Conservation (phyloP, 495 filamentous ascomycete genomes). For the Podospora appendiculata region DNA sequence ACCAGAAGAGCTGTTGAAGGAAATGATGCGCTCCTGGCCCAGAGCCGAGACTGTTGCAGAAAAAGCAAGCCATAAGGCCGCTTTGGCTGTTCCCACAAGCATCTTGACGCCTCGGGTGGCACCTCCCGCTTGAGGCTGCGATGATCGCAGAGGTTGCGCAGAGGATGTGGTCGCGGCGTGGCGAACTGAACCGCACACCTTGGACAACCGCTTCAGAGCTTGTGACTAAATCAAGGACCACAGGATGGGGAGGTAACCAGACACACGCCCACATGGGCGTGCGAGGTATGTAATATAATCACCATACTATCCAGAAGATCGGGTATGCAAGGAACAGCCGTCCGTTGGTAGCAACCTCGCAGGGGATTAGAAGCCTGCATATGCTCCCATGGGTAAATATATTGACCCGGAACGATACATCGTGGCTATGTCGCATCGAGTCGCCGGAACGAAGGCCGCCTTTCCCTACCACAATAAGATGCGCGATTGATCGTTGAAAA, state of each 20-base stretch:
- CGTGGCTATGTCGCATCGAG: constrained; percentile 9
- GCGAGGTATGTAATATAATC: constrained; percentile 8
- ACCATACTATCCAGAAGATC: constrained; percentile 4
- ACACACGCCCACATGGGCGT: not conserved
- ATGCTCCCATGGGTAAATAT: constrained; percentile 19
- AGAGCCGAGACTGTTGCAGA: constrained; percentile 33
- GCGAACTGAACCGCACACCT: not conserved
- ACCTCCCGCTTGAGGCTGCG: not conserved
- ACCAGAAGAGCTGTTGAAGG: constrained; percentile 30
- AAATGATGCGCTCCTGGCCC: constrained; percentile 50
- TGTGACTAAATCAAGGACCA: not conserved
- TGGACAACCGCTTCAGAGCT: not conserved
- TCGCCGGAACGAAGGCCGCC: constrained; percentile 8
- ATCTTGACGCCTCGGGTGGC: constrained; percentile 8
- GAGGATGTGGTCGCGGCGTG: not conserved
- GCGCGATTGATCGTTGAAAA: not conserved
- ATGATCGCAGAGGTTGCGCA: not conserved
- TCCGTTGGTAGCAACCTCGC: constrained; percentile 4
- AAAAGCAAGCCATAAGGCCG: constrained; percentile 17
- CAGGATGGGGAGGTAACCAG: not conserved
- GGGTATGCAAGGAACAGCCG: constrained; percentile 22
- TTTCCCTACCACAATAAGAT: not conserved
- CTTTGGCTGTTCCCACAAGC: constrained; percentile 14
- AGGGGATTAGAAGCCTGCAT: not conserved
- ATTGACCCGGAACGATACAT: constrained; percentile 13